phyloP scores from a whole-genome alignment of 768 basidiomycete genomes.

The Suillus clintonianus region DNA sequence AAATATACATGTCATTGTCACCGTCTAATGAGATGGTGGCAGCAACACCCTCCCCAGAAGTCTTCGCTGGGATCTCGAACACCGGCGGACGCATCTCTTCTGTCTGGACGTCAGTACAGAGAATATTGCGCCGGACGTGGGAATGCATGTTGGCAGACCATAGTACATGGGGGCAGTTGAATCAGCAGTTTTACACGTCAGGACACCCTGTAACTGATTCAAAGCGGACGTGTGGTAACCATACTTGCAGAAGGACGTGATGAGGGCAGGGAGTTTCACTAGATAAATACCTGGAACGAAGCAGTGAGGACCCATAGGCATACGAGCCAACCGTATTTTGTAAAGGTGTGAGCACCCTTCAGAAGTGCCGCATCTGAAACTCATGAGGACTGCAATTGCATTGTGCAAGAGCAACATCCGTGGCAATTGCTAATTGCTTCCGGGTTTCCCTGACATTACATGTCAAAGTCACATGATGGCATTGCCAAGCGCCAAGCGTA shows the following conservation, averaged over 20 bases:
- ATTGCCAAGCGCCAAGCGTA: too few relatives aligned
- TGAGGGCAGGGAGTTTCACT: neutral
- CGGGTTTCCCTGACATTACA: neutral
- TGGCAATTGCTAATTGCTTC: neutral
- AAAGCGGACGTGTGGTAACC: conserved; percentile 93
- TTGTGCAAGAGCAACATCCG: too few relatives aligned
- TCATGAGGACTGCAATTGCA: neutral
- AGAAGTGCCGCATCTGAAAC: conserved; percentile 1
- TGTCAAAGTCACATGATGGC: neutral
- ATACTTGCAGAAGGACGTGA: conserved; percentile 46
- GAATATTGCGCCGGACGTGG: conserved; percentile 76
- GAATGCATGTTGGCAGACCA: conserved; percentile 72
- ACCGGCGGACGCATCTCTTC: too few relatives aligned
- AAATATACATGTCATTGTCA: too few relatives aligned
- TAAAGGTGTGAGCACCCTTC: conserved; percentile 42
- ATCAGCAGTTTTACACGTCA: conserved; percentile 61
- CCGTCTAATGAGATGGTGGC: too few relatives aligned
- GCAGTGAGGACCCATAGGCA: conserved; percentile 68
- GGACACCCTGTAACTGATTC: conserved; percentile 81
- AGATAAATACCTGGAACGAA: conserved; percentile 50
- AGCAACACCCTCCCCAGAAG: too few relatives aligned
- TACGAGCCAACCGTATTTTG: conserved; percentile 62
- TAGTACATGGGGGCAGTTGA: conserved; percentile 20
- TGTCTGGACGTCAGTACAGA: conserved; percentile 80
- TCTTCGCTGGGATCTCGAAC: too few relatives aligned